Base-by-base conservation (phyloP, 192 early-diverging fungal species). In the Entomortierella beljakovae region DNA sequence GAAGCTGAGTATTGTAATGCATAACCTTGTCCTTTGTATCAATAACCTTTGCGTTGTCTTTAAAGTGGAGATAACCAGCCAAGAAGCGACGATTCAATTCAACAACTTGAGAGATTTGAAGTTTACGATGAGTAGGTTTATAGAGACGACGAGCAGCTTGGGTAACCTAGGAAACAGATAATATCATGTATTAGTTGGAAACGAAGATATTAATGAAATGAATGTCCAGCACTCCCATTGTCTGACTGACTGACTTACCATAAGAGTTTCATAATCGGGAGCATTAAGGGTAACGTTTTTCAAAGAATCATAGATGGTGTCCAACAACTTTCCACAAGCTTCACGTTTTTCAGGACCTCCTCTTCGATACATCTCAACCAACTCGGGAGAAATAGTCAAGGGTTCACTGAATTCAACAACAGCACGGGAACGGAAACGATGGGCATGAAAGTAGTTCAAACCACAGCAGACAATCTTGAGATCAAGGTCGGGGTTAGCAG, bases 401-500 rank as follows among this genome's bases (percentile, higher is more conserved):
- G 96, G 95, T 42, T 94, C 88, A 37, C 98, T 96, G 87, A 96
- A 99, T 81, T 99, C 97, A 40, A 98, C 89, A 38, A 98, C 97
- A n/a, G 97, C 96, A 58, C 96, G 92, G 10, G 95, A 97, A 57
- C 98, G 90, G 90, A 98, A 99, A 82, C 92, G 86, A 80, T 91
- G 90, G 20, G 98, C 92, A 79, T 99, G 93, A 84, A 98, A 99
- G 82, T 99, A 99, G 84, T 96, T 96, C 34, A 99, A 85, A 6
- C 96, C 88, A 70, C 88, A 89, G 25, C 97, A 97, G 10, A 99
- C 93, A 81, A 99, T 96, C 68, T 94, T 95, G 28, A 98, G 92
- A 57, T 98, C 89, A 38, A 97, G 68, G 15, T 85, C 85, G 10
- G 96, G 93, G 74, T 96, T 90, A 57, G 90, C 87, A 15, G 88